Evolutionary conservation across 176 grass and related monocot genomes (phyloP).

Genomic region (Avena eriantha): DNA sequence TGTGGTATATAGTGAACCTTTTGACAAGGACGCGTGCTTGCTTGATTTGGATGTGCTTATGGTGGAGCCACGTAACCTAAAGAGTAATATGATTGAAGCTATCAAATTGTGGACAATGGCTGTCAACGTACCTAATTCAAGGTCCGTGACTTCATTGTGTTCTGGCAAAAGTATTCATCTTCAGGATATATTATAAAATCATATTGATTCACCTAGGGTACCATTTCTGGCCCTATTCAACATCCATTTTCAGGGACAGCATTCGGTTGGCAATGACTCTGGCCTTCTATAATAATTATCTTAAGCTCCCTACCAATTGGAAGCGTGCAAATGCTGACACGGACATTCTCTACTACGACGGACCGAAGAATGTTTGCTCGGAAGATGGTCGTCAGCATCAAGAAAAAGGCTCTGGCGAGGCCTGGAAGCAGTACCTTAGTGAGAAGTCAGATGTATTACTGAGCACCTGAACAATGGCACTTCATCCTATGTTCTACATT

Average conservation of each 20-base stretch:
- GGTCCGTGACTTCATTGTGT: constrained; percentile 43
- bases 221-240: neutral
- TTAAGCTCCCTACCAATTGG: constrained; percentile 75
- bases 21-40: constrained; percentile 70
- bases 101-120: constrained; percentile 66
- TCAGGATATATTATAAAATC: neutral
- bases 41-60: constrained; percentile 73
- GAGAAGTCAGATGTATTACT: constrained; percentile 57
- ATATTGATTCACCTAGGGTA: neutral
- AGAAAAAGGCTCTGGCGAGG: constrained; percentile 43
- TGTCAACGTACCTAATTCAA: constrained; percentile 58
- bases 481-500: neutral
- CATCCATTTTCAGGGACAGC: constrained; percentile 50
- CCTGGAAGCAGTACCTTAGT: constrained; percentile 63
- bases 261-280: constrained; percentile 62
- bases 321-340: constrained; percentile 43
- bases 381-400: constrained; percentile 44
- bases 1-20: constrained; percentile 61
- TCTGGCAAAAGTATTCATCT: neutral
- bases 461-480: constrained; percentile 29
- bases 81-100: constrained; percentile 50
- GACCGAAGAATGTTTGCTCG: constrained; percentile 67
- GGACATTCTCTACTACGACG: constrained; percentile 64
- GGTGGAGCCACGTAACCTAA: constrained; percentile 68
- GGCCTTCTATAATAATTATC: constrained; percentile 64